Evolutionary conservation across 1,284 basidiomycete genomes (phyloP).

Genomic region (Leccinum colubrinum): DNA sequence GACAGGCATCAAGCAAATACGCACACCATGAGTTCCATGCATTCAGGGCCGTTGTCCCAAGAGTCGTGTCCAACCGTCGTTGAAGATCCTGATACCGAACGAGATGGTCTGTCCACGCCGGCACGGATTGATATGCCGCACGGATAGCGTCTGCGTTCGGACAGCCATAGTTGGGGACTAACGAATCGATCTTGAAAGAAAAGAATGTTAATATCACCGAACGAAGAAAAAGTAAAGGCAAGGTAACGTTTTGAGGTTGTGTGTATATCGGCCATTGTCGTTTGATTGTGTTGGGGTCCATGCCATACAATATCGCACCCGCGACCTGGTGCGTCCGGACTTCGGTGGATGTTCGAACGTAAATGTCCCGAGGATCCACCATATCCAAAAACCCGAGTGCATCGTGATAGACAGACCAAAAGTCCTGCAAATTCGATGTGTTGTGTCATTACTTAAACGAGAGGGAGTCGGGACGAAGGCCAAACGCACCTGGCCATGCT

Average conservation of each 20-base stretch:
- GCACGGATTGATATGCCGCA: slow-evolving; percentile 42
- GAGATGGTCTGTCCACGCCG: slow-evolving; percentile 52
- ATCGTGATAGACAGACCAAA: slow-evolving; percentile 48
- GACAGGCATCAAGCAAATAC: slow-evolving; percentile 8
- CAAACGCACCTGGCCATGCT: slow-evolving; percentile 44
- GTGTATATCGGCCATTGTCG: slow-evolving; percentile 42
- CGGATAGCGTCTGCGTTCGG: slow-evolving; percentile 44
- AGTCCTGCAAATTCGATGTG: slow-evolving; percentile 37
- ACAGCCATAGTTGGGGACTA: slow-evolving; percentile 50
- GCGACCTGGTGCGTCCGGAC: slow-evolving; percentile 52
- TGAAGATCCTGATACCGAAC: slow-evolving; percentile 41
- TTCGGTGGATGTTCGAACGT: slow-evolving; percentile 45
- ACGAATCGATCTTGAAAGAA: slow-evolving; percentile 45
- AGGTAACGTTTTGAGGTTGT: slow-evolving; percentile 39
- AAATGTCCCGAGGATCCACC: slow-evolving; percentile 42
- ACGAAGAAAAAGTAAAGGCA: not conserved
- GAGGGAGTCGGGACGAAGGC: not conserved
- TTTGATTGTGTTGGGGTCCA: slow-evolving; percentile 40
- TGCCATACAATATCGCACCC: slow-evolving; percentile 41
- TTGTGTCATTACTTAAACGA: not conserved
- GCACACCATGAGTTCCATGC: slow-evolving; percentile 50
- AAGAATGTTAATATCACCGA: not conserved
- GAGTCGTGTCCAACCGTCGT: slow-evolving; percentile 38
- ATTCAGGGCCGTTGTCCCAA: slow-evolving; percentile 43
- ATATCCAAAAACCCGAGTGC: slow-evolving; percentile 40